phyloP scores from a whole-genome alignment of 257 asterid species.

The Nicotiana undulata region DNA sequence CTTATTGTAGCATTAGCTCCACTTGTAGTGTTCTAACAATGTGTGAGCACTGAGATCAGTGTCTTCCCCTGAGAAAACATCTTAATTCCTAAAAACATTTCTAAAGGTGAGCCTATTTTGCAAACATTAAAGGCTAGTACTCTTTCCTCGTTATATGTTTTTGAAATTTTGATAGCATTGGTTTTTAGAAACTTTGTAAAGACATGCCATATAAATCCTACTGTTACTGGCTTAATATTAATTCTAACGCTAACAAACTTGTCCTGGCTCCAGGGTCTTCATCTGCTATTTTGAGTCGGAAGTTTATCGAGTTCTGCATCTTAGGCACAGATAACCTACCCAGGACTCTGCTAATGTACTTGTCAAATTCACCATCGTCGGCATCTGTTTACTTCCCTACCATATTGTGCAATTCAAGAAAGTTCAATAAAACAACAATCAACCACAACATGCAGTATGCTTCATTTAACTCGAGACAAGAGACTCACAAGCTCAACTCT shows the following conservation, averaged over 20 bases:
- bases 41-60: neutral
- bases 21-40: neutral
- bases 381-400: slow-evolving; percentile 75
- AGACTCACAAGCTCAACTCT: slow-evolving; percentile 38
- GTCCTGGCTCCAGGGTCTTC: slow-evolving; percentile 55
- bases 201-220: neutral
- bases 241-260: neutral
- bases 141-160: too few relatives aligned
- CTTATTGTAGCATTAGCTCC: neutral
- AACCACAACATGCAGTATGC: slow-evolving; percentile 56
- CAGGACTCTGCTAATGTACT: slow-evolving; percentile 80
- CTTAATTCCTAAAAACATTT: neutral
- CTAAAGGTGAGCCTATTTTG: neutral
- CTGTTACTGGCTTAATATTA: neutral
- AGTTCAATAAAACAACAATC: slow-evolving; percentile 58
- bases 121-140: too few relatives aligned
- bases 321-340: slow-evolving; percentile 77
- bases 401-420: slow-evolving; percentile 65
- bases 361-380: slow-evolving; percentile 70
- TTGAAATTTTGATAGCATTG: neutral
- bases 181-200: neutral
- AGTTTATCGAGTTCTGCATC: slow-evolving; percentile 68
- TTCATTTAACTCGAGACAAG: slow-evolving; percentile 36
- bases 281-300: slow-evolving; percentile 58
- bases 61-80: neutral